These are phyloP conservation scores for Knoxia roxburghii DNA, from an alignment of 257 asterid genomes.

Conservation along the genomic window DNA sequence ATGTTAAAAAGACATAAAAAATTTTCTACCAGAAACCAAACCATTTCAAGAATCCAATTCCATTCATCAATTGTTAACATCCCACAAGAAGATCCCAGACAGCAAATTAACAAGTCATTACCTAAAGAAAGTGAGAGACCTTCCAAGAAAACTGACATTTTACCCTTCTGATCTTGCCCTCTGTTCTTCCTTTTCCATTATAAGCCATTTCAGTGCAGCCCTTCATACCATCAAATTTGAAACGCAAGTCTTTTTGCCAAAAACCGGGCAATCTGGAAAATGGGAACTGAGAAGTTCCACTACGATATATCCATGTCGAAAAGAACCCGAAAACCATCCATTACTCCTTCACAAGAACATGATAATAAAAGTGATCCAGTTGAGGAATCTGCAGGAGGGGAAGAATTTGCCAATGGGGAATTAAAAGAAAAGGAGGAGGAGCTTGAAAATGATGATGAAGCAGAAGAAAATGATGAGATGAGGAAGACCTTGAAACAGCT, in stretches of 20 bases:
- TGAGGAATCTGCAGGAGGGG: conserved; percentile 5
- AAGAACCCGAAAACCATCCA: conserved; percentile 47
- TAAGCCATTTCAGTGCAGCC: too few species aligned
- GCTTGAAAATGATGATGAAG: not conserved
- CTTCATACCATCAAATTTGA: too few species aligned
- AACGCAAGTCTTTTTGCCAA: too few species aligned
- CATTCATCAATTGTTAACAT: not conserved
- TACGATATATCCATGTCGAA: conserved; percentile 56
- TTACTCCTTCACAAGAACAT: conserved; percentile 14
- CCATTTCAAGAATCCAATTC: not conserved
- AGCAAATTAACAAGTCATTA: not conserved
- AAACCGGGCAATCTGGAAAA: too few species aligned
- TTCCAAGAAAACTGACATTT: conserved; percentile 18
- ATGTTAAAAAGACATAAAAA: conserved; percentile 2
- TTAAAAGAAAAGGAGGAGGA: conserved; percentile 4
- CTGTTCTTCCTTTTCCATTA: too few species aligned
- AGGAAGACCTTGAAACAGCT: conserved; percentile 43
- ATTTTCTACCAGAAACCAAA: conserved; percentile 5
- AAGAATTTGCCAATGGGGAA: conserved; percentile 8
- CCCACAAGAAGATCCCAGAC: not conserved
- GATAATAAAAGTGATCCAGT: not conserved
- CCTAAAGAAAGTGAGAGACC: conserved; percentile 4
- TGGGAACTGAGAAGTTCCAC: conserved; percentile 22
- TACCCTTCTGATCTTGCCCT: conserved; percentile 5
- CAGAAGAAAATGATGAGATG: conserved; percentile 7